Percentiles rank a stretch among this genome's conserved stretches.
Conservation (phyloP, 352 stramenopile species). For the Phytophthora ramorum region DNA sequence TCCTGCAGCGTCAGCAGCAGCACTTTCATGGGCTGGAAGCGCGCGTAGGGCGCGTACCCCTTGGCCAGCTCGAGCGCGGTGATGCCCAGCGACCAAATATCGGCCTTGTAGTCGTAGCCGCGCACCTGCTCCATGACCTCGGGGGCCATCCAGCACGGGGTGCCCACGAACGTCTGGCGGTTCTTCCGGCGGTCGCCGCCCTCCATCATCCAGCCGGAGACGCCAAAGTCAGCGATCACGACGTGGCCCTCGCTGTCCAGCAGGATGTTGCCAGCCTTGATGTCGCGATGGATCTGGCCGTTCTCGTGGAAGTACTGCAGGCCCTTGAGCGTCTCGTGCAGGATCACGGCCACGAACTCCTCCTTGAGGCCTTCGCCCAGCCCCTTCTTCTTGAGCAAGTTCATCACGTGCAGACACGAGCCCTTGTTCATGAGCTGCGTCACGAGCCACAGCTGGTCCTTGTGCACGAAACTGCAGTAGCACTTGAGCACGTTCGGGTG, state of each 20-base stretch:
- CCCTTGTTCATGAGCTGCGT: constrained; percentile 99
- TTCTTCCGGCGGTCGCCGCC: constrained; percentile 94
- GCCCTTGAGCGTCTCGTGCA: constrained; percentile 96
- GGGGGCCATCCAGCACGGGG: constrained; percentile 97
- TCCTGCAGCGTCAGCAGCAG: constrained; percentile 97
- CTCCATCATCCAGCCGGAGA: constrained; percentile 98
- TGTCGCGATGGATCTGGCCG: constrained; percentile 98
- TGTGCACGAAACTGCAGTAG: constrained; percentile 98
- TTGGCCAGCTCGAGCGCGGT: constrained; percentile 99
- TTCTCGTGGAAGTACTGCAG: constrained; percentile 99
- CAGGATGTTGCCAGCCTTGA: constrained; percentile 99
- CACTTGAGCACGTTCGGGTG: constrained; percentile 98
- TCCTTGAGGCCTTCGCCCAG: constrained; percentile 92
- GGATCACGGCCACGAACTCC: constrained; percentile 97
- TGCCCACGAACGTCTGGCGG: constrained; percentile 98
- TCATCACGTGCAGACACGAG: constrained; percentile 97
- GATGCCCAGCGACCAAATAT: constrained; percentile 99
- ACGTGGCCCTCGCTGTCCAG: constrained; percentile 95
- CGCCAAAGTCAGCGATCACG: constrained; percentile 98
- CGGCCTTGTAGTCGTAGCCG: constrained; percentile 96
- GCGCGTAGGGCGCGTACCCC: constrained; percentile 98
- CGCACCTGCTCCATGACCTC: constrained; percentile 93
- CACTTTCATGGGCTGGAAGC: constrained; percentile 99
- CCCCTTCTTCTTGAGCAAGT: constrained; percentile 92
- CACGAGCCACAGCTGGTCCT: constrained; percentile 98